Conservation (phyloP, 106 monocot genomes). For the Dactylorhiza incarnata region DNA sequence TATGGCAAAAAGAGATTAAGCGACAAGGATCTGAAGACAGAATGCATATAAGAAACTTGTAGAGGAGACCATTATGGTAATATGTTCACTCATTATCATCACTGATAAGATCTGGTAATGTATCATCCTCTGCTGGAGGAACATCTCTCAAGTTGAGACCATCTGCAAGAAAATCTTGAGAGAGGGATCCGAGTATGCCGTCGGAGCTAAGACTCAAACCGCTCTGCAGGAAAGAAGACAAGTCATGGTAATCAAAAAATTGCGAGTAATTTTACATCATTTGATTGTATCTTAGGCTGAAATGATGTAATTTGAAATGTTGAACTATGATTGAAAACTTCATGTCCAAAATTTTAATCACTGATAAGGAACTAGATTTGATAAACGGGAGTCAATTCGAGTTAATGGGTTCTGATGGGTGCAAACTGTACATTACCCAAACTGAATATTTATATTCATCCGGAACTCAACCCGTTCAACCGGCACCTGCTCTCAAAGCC, state of each 20-base stretch:
- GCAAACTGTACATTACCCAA: no score
- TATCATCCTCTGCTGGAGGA: conserved; percentile 37
- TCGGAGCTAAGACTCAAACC: conserved; percentile 83
- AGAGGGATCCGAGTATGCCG: conserved; percentile 70
- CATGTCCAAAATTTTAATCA: neutral
- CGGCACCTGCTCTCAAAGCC: neutral
- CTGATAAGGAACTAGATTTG: neutral
- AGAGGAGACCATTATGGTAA: neutral
- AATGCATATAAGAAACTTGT: neutral
- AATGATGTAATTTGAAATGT: neutral
- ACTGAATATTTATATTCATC: no score
- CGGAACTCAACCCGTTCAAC: no score
- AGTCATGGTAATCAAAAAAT: neutral
- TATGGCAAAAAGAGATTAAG: neutral
- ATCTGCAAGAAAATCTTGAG: conserved; percentile 46
- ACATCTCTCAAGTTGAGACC: conserved; percentile 42
- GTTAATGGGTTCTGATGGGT: no score
- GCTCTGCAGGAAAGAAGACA: conserved; percentile 41
- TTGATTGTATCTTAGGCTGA: neutral
- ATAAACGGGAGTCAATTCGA: neutral
- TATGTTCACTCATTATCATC: conserved; percentile 12
- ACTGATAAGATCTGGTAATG: conserved; percentile 10
- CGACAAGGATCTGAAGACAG: neutral
- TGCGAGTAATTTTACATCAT: neutral
- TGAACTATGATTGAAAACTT: neutral